Conservation (phyloP, 1,139 yeast genomes). For the Kodamaea plutei region DNA sequence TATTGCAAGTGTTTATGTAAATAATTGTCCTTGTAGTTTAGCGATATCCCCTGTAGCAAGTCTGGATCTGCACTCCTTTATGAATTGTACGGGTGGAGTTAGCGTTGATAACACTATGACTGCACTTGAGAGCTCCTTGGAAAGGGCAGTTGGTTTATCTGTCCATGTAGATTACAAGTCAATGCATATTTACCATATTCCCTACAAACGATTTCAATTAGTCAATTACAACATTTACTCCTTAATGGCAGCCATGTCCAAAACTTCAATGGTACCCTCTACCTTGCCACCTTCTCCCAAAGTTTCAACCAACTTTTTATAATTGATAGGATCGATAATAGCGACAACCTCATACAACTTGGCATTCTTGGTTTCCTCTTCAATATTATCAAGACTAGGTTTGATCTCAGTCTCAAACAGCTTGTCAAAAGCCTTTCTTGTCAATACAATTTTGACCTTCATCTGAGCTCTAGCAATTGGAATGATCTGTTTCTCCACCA, state of each 20-base stretch:
- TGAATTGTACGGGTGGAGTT: too few species aligned
- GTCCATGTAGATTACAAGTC: too few species aligned
- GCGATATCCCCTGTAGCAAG: too few species aligned
- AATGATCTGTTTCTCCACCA: slow-evolving; percentile 74
- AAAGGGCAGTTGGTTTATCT: too few species aligned
- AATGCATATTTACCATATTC: too few species aligned
- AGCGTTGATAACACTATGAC: too few species aligned
- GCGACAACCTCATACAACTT: slow-evolving; percentile 61
- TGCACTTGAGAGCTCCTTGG: too few species aligned
- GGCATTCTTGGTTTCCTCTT: slow-evolving; percentile 46
- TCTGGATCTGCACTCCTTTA: too few species aligned
- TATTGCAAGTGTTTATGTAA: too few species aligned
- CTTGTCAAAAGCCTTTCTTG: slow-evolving; percentile 48
- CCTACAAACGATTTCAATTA: too few species aligned
- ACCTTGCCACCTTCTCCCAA: slow-evolving; percentile 51
- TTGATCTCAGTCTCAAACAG: slow-evolving; percentile 45
- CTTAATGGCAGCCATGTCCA: slow-evolving; percentile 83
- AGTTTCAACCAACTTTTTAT: slow-evolving; percentile 62
- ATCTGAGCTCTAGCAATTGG: slow-evolving; percentile 95
- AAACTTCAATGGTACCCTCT: slow-evolving; percentile 72
- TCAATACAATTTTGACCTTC: slow-evolving; percentile 65
- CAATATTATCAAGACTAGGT: slow-evolving; percentile 50
- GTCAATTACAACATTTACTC: too few species aligned
- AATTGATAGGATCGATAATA: slow-evolving; percentile 84
- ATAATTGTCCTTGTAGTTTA: too few species aligned